Evolutionary conservation across 768 basidiomycete species (phyloP), one percentile per base, ranked within the genome.

Genomic region (Calocera cornea): DNA sequence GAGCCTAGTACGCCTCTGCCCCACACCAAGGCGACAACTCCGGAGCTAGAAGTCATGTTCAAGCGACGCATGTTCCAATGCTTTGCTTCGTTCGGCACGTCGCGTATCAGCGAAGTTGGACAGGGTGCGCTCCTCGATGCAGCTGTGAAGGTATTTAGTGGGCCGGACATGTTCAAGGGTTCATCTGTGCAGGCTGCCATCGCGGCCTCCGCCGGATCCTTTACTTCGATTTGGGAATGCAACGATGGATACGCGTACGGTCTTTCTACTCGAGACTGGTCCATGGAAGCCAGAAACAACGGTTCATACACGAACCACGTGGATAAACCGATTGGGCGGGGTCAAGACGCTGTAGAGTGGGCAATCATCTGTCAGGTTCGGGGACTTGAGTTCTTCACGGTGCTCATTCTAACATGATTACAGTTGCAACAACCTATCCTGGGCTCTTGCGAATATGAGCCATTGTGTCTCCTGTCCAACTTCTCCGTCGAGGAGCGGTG

Each of bases 241-340:
- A 80, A 83, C 1, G 95, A 98, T 75, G 91, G 92, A 3, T 95
- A 93, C 77, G 95, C 87, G 0, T 94, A 92, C 76, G 95, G 95
- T 0, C 86, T 97, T 1, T 91, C 92, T 1, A 88, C 83, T 47
- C 78, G 87, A 24, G 83, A 86, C 60, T 49, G 36, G 40, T 47
- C 64, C 19, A 66, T 50, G 47, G 54, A 68, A 19, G 44, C 36
- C 22, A 8, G 31, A 2, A 50, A 70, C 40, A 27, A 41, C 44
- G 47, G 36, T 19, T 34, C 27, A 24, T 38, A 50, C 22, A 72
- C 34, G 65, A 78, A 78, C 40, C 63, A 68, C 34, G 68, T 75
- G 2, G 72, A 72, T 19, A 73, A 73, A 22, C 24, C 64, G 31
- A 19, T 49, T 16, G 66, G 69, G 31, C 76, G 88, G 66, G 89